Evolutionary conservation across 2,329 filamentous ascomycete genomes (phyloP), one percentile per base, ranked within the genome.

Genomic region (Berkeleyomyces rouxiae): DNA sequence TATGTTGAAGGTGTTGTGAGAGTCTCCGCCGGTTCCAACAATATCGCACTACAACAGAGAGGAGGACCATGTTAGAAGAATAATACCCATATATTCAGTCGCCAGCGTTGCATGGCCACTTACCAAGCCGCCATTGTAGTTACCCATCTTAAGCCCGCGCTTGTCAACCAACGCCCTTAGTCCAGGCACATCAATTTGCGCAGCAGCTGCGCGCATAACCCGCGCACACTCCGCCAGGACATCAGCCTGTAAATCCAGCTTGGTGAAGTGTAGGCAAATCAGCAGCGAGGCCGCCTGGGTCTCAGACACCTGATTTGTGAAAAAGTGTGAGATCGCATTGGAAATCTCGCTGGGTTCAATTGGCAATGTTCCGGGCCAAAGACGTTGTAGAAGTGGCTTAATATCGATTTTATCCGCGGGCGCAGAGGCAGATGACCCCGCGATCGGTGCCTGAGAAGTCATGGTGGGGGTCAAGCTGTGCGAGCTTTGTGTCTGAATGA

Each of bases 1-100:
- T 72, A 99, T 92, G 74, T 99, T 99, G 83, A 96, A 99, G 42
- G 93, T 99, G 73, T 95, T 90, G 79, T 97, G 91, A 23, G 87
- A 86, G 76, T 99, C 93, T 70, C 93, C 93, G 67, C 93, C 93
- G 6, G 93, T 99, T 68, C 93, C 93, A 64, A 99, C 93, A 72
- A 99, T 97, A 73, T 99, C 93, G 72, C 91, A 84, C 77, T 83
- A 51, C 4, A 61, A 23, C 23, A 39, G 33, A 55, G 37, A 62
- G 40, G 42, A n/a, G 9, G 31, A 33, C 6, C 9, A 23, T 44
- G 64, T 65, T 65, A 65, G 62, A 33, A 43, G 23, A 4, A 23
- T 31, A 36, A 23, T 7, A 42, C 10, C 10, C 36, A 33, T 44
- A 33, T 1, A 33, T n/a, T 3, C 23, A 49, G 9, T 23, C 39